Evolutionary conservation across 768 basidiomycete genomes (phyloP).

Genomic region (Neoboletus brunneissimus): DNA sequence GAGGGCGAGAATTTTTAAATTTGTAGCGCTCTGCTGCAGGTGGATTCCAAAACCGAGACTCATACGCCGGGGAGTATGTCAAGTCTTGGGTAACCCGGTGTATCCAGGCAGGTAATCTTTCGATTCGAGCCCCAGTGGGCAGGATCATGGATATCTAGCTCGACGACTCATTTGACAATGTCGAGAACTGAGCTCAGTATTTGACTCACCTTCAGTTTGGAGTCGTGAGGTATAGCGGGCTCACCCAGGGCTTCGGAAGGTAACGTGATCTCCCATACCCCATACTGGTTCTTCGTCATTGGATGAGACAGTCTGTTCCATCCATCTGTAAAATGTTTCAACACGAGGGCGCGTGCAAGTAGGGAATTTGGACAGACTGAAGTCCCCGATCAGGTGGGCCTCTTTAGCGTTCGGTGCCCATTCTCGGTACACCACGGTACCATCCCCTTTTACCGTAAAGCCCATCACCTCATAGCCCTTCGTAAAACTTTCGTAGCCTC

Average conservation of each 20-base stretch:
- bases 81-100: slow-evolving; percentile 94
- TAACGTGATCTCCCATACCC: slow-evolving; percentile 84
- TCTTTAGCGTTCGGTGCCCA: slow-evolving; percentile 92
- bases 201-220: slow-evolving; percentile 80
- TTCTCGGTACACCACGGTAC: slow-evolving; percentile 81
- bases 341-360: neutral
- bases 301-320: slow-evolving; percentile 87
- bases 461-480: slow-evolving; percentile 61
- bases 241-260: slow-evolving; percentile 64
- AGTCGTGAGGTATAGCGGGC: slow-evolving; percentile 89
- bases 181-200: neutral
- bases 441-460: slow-evolving; percentile 64
- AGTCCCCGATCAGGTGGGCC: slow-evolving; percentile 89
- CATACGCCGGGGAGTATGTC: slow-evolving; percentile 84
- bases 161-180: neutral
- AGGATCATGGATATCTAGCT: slow-evolving; percentile 88
- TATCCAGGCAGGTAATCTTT: slow-evolving; percentile 93
- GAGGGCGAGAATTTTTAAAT: slow-evolving; percentile 77
- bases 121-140: slow-evolving; percentile 76
- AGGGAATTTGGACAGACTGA: slow-evolving; percentile 63
- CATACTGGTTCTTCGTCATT: slow-evolving; percentile 81
- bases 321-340: slow-evolving; percentile 51
- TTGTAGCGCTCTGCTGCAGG: slow-evolving; percentile 64
- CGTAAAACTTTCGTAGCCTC: slow-evolving; percentile 73
- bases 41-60: slow-evolving; percentile 99